phyloP scores from a whole-genome alignment of 371 early-diverging fungal species.

The Actinomortierella wolfii region DNA sequence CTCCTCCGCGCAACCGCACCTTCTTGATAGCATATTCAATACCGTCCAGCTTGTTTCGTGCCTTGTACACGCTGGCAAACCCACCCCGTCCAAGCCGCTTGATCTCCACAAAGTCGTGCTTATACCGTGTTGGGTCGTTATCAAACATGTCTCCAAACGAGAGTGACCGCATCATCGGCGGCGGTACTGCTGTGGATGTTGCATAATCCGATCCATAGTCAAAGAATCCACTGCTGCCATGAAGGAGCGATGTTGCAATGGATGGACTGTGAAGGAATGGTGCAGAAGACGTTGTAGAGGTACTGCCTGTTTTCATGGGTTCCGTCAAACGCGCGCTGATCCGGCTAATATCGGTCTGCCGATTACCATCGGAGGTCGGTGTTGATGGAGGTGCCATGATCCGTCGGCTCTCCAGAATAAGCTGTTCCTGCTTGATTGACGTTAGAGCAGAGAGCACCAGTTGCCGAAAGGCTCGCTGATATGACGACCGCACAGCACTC shows the following conservation, averaged over 20 bases:
- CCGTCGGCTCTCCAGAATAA: conserved; percentile 36
- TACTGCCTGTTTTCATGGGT: conserved; percentile 11
- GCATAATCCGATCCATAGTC: neutral
- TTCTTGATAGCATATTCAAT: conserved; percentile 92
- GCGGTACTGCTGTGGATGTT: conserved; percentile 7
- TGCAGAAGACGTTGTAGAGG: no score
- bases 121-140: conserved; percentile 76
- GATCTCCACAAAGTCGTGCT: conserved; percentile 84
- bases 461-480: conserved; percentile 81
- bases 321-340: neutral
- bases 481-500: conserved; percentile 76
- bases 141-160: conserved; percentile 56
- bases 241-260: neutral
- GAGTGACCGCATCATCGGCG: conserved; percentile 36
- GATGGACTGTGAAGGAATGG: neutral
- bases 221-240: conserved; percentile 1
- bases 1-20: conserved; percentile 59
- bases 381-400: conserved; percentile 48
- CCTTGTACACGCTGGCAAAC: conserved; percentile 89
- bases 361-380: conserved; percentile 8
- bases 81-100: conserved; percentile 89
- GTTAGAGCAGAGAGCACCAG: conserved; percentile 80
- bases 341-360: neutral
- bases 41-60: conserved; percentile 81
- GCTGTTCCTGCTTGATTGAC: conserved; percentile 57